Conservation (phyloP, 2,329 filamentous ascomycete genomes). For the Fusarium citri region DNA sequence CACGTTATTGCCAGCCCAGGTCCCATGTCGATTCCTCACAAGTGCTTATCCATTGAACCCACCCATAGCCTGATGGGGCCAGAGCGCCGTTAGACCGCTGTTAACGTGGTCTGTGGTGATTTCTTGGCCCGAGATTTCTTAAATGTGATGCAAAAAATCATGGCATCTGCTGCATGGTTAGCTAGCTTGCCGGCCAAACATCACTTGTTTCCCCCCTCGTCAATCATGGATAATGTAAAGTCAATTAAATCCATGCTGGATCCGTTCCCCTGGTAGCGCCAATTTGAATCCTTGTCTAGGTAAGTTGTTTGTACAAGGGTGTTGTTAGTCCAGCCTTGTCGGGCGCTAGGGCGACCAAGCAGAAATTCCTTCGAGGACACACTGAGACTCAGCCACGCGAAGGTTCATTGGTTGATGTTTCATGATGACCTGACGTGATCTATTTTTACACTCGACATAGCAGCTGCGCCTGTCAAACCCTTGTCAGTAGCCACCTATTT, state of each 20-base stretch:
- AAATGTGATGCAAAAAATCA: background rate
- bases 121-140: constrained; percentile 2
- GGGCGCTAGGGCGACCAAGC: constrained; percentile 28
- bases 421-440: constrained; percentile 25
- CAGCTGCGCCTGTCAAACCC: constrained; percentile 26
- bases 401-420: constrained; percentile 29
- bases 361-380: constrained; percentile 11
- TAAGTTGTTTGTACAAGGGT: constrained; percentile 12
- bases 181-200: background rate
- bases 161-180: background rate
- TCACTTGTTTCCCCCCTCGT: background rate
- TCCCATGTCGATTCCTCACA: constrained; percentile 7
- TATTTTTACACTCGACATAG: constrained; percentile 33
- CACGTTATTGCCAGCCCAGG: background rate
- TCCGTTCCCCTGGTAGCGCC: constrained; percentile 29
- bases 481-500: background rate
- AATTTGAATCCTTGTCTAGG: constrained; percentile 19
- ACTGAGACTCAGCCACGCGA: constrained; percentile 26
- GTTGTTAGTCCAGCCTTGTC: constrained; percentile 30
- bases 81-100: constrained; percentile 13
- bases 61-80: constrained; percentile 25
- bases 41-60: constrained; percentile 20
- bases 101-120: background rate
- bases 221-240: constrained; percentile 15
- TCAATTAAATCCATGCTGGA: constrained; percentile 8